A percentile compares a stretch with the other conserved stretches of the same genome.
Evolutionary conservation across 192 early-diverging fungal genomes (phyloP).

Genomic region (Coemansia sp.): DNA sequence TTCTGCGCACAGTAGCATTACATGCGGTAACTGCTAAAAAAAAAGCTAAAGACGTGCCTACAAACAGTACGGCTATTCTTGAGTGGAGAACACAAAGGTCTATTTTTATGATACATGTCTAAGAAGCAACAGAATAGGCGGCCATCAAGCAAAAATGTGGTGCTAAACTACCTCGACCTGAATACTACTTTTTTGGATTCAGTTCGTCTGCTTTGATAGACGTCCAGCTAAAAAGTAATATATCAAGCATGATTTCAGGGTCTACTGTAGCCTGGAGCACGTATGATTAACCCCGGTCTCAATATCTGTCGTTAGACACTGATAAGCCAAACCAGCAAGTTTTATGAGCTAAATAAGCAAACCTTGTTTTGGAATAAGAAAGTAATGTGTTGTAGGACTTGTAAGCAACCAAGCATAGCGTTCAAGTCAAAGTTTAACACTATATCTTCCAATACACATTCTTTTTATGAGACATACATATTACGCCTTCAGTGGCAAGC

Average conservation of each 20-base stretch:
- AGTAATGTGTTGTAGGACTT: background rate
- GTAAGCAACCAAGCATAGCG: background rate
- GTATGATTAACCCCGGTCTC: background rate
- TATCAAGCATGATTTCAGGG: background rate
- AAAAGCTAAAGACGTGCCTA: background rate
- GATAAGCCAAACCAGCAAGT: background rate
- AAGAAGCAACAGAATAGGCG: background rate
- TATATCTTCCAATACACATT: background rate
- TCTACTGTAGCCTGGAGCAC: background rate
- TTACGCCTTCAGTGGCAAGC: background rate
- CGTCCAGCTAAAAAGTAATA: background rate
- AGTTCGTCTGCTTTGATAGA: background rate
- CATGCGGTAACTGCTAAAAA: background rate
- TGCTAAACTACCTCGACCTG: background rate
- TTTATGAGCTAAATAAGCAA: background rate
- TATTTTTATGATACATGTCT: background rate
- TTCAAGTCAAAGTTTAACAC: background rate
- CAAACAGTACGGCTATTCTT: background rate
- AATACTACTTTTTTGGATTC: constrained; percentile 1
- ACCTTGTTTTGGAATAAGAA: background rate
- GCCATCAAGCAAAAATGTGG: background rate
- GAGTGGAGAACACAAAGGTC: background rate
- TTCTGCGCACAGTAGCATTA: constrained; percentile 1
- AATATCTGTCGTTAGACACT: background rate
- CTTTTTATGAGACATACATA: background rate